A percentile compares a stretch with the other conserved stretches of the same genome.
Evolutionary conservation across 2,329 filamentous ascomycete genomes (phyloP).

Genomic region (Botrytis paeoniae): DNA sequence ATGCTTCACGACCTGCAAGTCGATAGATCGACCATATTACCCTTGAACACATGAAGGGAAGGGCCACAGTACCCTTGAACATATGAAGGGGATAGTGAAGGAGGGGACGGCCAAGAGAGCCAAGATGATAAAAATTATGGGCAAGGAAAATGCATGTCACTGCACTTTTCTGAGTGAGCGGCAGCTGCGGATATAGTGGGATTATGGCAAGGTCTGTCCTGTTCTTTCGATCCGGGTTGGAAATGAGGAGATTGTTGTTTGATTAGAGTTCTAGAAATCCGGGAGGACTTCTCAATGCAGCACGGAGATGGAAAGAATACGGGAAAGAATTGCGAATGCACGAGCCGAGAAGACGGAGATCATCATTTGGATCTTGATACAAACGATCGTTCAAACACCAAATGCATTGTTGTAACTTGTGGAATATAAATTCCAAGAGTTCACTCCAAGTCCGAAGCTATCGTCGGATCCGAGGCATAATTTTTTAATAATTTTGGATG

Average conservation of each 20-base stretch:
- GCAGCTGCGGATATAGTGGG: neutral
- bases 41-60: neutral
- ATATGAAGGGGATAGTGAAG: neutral
- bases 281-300: constrained; percentile 6
- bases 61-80: neutral
- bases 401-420: neutral
- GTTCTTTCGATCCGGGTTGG: neutral
- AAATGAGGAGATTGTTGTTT: constrained; percentile 9
- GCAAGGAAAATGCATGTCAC: constrained; percentile 3
- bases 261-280: neutral
- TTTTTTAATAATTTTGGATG: neutral
- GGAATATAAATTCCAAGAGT: neutral
- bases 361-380: constrained; percentile 6
- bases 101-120: neutral
- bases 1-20: neutral
- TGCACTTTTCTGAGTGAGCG: neutral
- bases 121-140: neutral
- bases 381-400: neutral
- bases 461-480: neutral
- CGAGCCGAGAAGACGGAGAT: constrained; percentile 5
- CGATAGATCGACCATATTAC: neutral
- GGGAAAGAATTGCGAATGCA: neutral
- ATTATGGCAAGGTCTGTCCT: neutral
- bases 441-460: neutral
- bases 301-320: constrained; percentile 6